Evolutionary conservation across 257 asterid genomes (phyloP), one percentile per base, ranked within the genome.

Genomic region (Solanum tarijense): DNA sequence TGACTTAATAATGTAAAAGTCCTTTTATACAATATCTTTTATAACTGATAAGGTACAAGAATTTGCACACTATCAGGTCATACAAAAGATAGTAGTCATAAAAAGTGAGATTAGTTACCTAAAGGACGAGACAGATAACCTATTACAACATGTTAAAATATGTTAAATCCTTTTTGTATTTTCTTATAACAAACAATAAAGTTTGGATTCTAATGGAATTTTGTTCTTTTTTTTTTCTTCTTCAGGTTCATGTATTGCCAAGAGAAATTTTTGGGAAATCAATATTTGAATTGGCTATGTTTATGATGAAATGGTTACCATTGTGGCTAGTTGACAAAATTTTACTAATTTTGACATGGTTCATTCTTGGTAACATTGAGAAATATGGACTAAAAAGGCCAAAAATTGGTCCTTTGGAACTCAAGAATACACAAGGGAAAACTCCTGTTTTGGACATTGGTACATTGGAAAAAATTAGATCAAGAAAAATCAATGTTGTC

Each of bases 391-490:
- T 90, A 20, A 68, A 74, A 68, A 58, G 90, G 60, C 92, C 92
- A 18, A 35, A 60, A 36, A 23, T 65, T 41, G 92, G 90, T 5
- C 90, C 92, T 2, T 46, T 88, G 85, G 92, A 88, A 84, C 88
- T 90, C 7, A 90, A 90, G 83, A 90, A 66, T 5, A 85, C 73
- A 5, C 86, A 72, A 12, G 92, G 92, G 13, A 90, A 87, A 58
- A 90, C 92, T 31, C 90, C 90, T 60, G 92, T 90, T 55, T 66
- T 90, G 65, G 92, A 88, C 65, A 83, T 86, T 38, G 92, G 92
- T 74, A 71, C 92, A 46, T 16, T 90, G 65, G 89, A 89, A 12
- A 88, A 75, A 34, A 90, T 90, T 75, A 90, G 88, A 68, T 83
- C 90, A 18, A 88, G 90, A 16, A 87, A 90, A 21, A 86, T 86